These are phyloP conservation scores for Leccinum uliginosum DNA, from an alignment of 768 basidiomycete species.

Conservation along the genomic window DNA sequence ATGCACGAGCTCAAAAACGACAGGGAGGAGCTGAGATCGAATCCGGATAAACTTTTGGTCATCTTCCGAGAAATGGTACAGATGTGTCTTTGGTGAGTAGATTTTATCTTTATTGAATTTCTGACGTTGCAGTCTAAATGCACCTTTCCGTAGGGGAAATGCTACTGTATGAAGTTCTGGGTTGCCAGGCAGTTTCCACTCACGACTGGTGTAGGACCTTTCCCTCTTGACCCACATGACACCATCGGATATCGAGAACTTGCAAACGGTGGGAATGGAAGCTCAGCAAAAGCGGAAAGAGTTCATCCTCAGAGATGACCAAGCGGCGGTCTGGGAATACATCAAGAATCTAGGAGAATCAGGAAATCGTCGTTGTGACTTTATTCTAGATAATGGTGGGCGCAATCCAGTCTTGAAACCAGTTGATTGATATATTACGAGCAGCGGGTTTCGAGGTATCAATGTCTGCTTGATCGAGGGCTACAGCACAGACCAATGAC, in stretches of 20 bases:
- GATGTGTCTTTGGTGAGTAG: constrained; percentile 70
- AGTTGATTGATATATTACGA: constrained; percentile 1
- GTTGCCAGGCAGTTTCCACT: neutral
- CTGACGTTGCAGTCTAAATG: constrained; percentile 2
- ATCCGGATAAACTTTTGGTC: constrained; percentile 52
- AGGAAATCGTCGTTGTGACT: constrained; percentile 55
- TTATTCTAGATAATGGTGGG: constrained; percentile 88
- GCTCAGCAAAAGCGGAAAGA: constrained; percentile 71
- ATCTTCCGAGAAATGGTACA: constrained; percentile 84
- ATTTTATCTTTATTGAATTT: neutral
- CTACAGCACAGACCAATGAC: neutral
- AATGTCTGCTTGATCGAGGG: neutral
- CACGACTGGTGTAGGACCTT: constrained; percentile 59
- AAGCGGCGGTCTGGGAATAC: constrained; percentile 69
- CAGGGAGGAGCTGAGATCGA: constrained; percentile 39
- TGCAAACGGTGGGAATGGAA: constrained; percentile 81
- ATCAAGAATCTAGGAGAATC: constrained; percentile 49
- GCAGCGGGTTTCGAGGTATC: constrained; percentile 87
- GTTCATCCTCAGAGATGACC: constrained; percentile 84
- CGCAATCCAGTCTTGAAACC: neutral
- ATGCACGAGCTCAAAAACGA: constrained; percentile 61
- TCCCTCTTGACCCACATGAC: constrained; percentile 86
- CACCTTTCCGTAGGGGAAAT: constrained; percentile 66
- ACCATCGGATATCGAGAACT: constrained; percentile 71
- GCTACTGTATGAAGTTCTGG: constrained; percentile 61